Conservation (phyloP, 2,329 filamentous ascomycete species). For the Delphinella strobiligena region DNA sequence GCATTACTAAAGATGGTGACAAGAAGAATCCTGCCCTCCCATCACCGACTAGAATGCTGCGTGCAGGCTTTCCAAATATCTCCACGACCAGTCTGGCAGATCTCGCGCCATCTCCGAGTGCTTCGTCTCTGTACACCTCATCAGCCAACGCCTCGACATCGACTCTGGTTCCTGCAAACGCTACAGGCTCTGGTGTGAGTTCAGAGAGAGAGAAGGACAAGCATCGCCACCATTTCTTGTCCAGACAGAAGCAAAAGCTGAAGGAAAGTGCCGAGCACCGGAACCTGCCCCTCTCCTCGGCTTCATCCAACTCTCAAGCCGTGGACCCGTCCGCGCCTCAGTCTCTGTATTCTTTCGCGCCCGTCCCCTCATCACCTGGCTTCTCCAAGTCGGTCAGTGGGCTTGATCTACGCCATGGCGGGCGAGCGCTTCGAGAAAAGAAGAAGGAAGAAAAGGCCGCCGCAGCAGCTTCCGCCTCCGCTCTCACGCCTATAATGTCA, state of each 20-base stretch:
- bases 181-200: slow-evolving; percentile 6
- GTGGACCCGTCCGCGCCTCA: slow-evolving; percentile 64
- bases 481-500: slow-evolving; percentile 18
- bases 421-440: slow-evolving; percentile 65
- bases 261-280: slow-evolving; percentile 58
- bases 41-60: slow-evolving; percentile 50
- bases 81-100: slow-evolving; percentile 60
- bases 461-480: slow-evolving; percentile 21
- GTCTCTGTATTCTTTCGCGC: slow-evolving; percentile 69
- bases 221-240: slow-evolving; percentile 64
- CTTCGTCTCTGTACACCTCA: slow-evolving; percentile 57
- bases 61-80: slow-evolving; percentile 53
- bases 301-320: slow-evolving; percentile 63
- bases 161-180: slow-evolving; percentile 53
- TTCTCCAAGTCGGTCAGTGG: slow-evolving; percentile 79
- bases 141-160: slow-evolving; percentile 66
- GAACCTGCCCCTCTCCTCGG: slow-evolving; percentile 60
- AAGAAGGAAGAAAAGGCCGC: slow-evolving; percentile 41
- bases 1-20: slow-evolving; percentile 47
- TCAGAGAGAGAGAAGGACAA: slow-evolving; percentile 64
- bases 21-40: slow-evolving; percentile 54
- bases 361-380: slow-evolving; percentile 61
- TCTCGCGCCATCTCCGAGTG: slow-evolving; percentile 34
- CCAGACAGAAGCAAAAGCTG: slow-evolving; percentile 66
- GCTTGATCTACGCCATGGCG: slow-evolving; percentile 66